Evolutionary conservation across 164 flowering plant species (phyloP), one percentile per base, ranked within the genome.

Genomic region (Vitis amurensis): DNA sequence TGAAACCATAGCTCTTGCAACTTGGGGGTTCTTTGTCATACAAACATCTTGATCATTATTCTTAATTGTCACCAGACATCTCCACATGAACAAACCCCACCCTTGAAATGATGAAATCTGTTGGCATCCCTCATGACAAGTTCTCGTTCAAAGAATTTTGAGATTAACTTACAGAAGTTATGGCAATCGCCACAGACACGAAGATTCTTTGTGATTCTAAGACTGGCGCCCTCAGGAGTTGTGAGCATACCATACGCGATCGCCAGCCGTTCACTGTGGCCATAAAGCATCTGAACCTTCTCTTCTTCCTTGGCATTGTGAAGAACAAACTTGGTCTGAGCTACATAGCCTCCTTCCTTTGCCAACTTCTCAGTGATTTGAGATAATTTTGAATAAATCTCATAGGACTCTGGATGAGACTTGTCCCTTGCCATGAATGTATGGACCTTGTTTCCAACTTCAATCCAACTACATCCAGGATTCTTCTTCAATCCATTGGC

Each of bases 401-500:
- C 78, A 63, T 73, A 69, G 14, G 78, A 72, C 59, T 81, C 71
- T 10, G 94, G 90, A 77, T 94, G 97, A 74, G 90, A 85, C 50
- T 62, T 82, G 74, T 92, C 97, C 68, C 89, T 75, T 7, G 85
- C 87, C 13, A 71, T 79, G 79, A 94, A 91, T 19, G 85, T 58
- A 63, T 94, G 94, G 66, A 90, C 75, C 70, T 75, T 88, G 58
- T 82, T 84, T 29, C 85, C 84, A 17, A 86, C 67, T 77, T 94
- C 97, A 29, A 91, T 87, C 97, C 97, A 92, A 79, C 91, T 92
- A 74, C 94, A 92, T 11, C 90, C 97, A 16, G 98, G 97, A 73
- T 78, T 85, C 71, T 94, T 94, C 84, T 69, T 91, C 75, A 90
- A 61, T 9, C 92, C 91, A 73, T 66, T 82, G 31, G 66, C 80